Evolutionary conservation across 2,329 filamentous ascomycete species (phyloP).

Genomic region (Fusarium sp.): DNA sequence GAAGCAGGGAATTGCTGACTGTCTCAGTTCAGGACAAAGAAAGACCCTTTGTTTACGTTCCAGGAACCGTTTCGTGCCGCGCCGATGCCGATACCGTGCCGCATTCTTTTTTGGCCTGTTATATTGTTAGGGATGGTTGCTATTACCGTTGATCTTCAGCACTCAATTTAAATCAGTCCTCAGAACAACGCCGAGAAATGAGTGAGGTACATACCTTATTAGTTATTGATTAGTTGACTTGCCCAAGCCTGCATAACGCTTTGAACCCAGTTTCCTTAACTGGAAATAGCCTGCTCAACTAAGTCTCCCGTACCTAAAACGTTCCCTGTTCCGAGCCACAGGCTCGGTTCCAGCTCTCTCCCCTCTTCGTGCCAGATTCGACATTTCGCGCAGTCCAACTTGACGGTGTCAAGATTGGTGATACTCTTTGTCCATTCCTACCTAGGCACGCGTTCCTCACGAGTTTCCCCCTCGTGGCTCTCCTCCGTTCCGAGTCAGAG

Average conservation of each 20-base stretch:
- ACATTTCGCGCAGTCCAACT: conserved; percentile 28
- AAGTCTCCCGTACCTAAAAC: conserved; percentile 29
- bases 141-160: conserved; percentile 25
- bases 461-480: background rate
- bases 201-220: background rate
- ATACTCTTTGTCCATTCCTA: conserved; percentile 31
- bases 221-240: conserved; percentile 13
- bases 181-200: conserved; percentile 29
- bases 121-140: background rate
- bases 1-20: background rate
- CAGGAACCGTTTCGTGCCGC: conserved; percentile 3
- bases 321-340: conserved; percentile 24
- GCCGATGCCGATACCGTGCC: background rate
- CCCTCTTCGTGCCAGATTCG: conserved; percentile 28
- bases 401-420: conserved; percentile 11
- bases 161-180: conserved; percentile 28
- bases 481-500: background rate
- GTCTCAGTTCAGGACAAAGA: background rate
- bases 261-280: conserved; percentile 37
- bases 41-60: background rate
- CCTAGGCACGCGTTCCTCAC: background rate
- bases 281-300: conserved; percentile 33
- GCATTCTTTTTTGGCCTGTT: background rate
- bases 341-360: conserved; percentile 30
- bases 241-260: conserved; percentile 20